phyloP scores from a whole-genome alignment of 2,329 filamentous ascomycete species.

The Alternaria sp. region DNA sequence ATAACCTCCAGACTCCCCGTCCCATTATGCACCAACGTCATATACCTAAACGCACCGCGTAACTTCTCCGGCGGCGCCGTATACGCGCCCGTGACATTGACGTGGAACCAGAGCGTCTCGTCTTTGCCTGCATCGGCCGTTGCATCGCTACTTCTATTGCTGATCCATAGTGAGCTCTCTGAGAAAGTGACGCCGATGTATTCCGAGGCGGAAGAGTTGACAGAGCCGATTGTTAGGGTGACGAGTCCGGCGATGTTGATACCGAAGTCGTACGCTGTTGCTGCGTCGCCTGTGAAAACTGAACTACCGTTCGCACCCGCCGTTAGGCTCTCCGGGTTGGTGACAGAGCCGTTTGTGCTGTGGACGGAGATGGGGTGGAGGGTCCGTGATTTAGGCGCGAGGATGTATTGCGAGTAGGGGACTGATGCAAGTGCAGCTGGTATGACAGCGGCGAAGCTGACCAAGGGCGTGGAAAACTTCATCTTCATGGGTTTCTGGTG shows the following conservation, averaged over 20 bases:
- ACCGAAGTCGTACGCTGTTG: slow-evolving; percentile 55
- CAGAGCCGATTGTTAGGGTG: slow-evolving; percentile 46
- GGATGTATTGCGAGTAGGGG: slow-evolving; percentile 54
- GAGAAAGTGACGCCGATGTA: slow-evolving; percentile 56
- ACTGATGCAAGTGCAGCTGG: slow-evolving; percentile 13
- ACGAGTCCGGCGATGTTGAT: slow-evolving; percentile 56
- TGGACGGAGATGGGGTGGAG: slow-evolving; percentile 46
- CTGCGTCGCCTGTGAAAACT: slow-evolving; percentile 48
- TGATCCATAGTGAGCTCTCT: slow-evolving; percentile 60
- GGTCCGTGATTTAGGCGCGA: slow-evolving; percentile 52
- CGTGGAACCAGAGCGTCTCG: slow-evolving; percentile 59
- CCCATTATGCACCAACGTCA: slow-evolving; percentile 57
- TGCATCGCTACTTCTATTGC: slow-evolving; percentile 56
- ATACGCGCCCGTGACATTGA: slow-evolving; percentile 53
- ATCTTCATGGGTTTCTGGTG: background rate
- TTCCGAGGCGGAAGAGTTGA: slow-evolving; percentile 44
- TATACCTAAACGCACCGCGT: slow-evolving; percentile 58
- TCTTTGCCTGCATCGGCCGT: slow-evolving; percentile 59
- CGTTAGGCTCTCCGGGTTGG: slow-evolving; percentile 46
- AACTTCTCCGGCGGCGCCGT: slow-evolving; percentile 54
- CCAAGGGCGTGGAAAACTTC: background rate
- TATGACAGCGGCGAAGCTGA: background rate
- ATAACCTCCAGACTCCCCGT: slow-evolving; percentile 53
- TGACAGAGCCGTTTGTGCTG: slow-evolving; percentile 52
- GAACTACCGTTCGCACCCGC: slow-evolving; percentile 35